Percentiles rank a stretch among this genome's conserved stretches.
phyloP scores from a whole-genome alignment of 2,329 filamentous ascomycete species.

The Chaetomiaceae sp. region DNA sequence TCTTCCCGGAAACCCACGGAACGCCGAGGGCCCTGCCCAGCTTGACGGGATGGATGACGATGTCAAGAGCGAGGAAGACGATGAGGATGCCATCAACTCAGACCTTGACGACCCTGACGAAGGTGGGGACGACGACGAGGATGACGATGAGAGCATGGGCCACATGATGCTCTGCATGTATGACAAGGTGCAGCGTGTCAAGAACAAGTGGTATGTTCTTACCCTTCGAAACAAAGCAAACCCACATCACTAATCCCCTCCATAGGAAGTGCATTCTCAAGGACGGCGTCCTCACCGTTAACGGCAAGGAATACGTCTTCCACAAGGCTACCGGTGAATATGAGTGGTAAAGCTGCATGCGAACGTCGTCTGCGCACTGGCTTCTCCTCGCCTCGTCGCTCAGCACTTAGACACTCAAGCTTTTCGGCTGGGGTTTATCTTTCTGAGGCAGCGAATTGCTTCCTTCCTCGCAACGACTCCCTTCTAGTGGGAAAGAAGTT shows the following conservation, averaged over 20 bases:
- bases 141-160: constrained; percentile 75
- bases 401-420: no score
- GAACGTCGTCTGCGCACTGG: no score
- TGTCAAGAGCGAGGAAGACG: constrained; percentile 54
- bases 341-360: constrained; percentile 92
- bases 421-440: no score
- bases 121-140: constrained; percentile 74
- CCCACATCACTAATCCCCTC: constrained; percentile 23
- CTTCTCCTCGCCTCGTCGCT: no score
- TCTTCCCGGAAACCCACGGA: constrained; percentile 22
- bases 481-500: not conserved
- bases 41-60: constrained; percentile 59
- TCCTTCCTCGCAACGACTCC: not conserved
- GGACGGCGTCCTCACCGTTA: constrained; percentile 89
- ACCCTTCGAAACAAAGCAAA: not conserved
- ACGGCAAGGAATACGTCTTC: constrained; percentile 94
- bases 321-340: constrained; percentile 97
- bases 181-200: constrained; percentile 97
- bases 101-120: constrained; percentile 95
- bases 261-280: constrained; percentile 93
- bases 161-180: constrained; percentile 99
- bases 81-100: constrained; percentile 97
- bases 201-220: constrained; percentile 80
- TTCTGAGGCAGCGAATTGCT: no score
- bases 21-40: constrained; percentile 35